Conservation (phyloP, 2,329 filamentous ascomycete species). For the Colletotrichum eremochloae region DNA sequence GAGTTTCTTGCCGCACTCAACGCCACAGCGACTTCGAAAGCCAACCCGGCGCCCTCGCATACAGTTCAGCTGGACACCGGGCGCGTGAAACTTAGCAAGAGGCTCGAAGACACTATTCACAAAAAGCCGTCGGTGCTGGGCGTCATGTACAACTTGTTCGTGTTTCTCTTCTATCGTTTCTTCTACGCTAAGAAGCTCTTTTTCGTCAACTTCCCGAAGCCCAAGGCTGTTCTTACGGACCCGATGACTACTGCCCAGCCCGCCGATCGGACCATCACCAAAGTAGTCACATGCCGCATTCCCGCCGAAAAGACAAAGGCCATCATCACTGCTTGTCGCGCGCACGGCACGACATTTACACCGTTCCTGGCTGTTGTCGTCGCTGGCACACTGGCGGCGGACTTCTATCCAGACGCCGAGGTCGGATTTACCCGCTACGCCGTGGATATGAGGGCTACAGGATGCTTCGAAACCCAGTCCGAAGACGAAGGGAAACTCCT, state of each 20-base stretch:
- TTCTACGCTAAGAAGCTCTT: constrained; percentile 39
- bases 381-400: constrained; percentile 39
- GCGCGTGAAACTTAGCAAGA: constrained; percentile 15
- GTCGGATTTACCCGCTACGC: constrained; percentile 46
- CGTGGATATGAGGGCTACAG: constrained; percentile 54
- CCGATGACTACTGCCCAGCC: background rate
- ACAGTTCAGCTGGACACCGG: constrained; percentile 12
- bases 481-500: constrained; percentile 23
- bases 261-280: constrained; percentile 17
- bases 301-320: constrained; percentile 24
- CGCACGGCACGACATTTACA: constrained; percentile 44
- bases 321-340: constrained; percentile 43
- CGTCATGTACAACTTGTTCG: constrained; percentile 28
- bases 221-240: constrained; percentile 13
- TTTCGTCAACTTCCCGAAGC: constrained; percentile 30
- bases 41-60: background rate
- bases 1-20: constrained; percentile 34
- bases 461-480: constrained; percentile 10
- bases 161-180: constrained; percentile 30
- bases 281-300: constrained; percentile 30
- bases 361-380: constrained; percentile 43
- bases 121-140: constrained; percentile 31
- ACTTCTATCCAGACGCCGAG: constrained; percentile 45
- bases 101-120: constrained; percentile 5
- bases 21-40: background rate